A percentile compares a stretch with the other conserved stretches of the same genome.
Conservation (phyloP, 2,329 filamentous ascomycete genomes). For the Ascochyta viciae-villosae region DNA sequence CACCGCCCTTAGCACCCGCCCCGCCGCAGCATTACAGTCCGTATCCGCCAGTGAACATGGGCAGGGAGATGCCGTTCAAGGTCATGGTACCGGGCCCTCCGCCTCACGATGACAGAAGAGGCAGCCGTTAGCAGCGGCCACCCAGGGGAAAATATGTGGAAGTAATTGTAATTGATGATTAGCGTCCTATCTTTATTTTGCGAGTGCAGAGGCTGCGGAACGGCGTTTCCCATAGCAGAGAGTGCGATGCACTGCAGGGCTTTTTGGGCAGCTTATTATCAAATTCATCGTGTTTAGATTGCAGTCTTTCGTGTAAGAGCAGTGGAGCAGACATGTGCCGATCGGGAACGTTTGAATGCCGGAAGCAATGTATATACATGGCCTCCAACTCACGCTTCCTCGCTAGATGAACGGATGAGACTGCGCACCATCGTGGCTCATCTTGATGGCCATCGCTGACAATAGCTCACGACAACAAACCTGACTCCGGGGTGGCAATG, state of each 20-base stretch:
- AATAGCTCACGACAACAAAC: not conserved
- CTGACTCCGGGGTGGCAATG: not conserved
- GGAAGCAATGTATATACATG: not conserved
- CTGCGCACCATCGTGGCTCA: not conserved
- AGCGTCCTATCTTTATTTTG: conserved; percentile 2
- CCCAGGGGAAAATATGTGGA: not conserved
- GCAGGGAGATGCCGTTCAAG: conserved; percentile 39
- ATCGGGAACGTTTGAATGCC: not conserved
- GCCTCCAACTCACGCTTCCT: not conserved
- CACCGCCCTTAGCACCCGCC: conserved; percentile 41
- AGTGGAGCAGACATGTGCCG: not conserved
- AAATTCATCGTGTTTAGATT: not conserved
- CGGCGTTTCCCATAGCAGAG: not conserved
- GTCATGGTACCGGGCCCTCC: conserved; percentile 40
- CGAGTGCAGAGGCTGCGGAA: not conserved
- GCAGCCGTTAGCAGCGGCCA: conserved; percentile 36
- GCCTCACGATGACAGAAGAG: conserved; percentile 30
- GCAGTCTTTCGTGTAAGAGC: not conserved
- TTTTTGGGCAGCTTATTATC: not conserved
- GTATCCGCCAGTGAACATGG: conserved; percentile 30
- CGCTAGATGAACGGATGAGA: not conserved
- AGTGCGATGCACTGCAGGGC: not conserved
- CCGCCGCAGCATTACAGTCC: conserved; percentile 37
- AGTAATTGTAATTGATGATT: conserved; percentile 19
- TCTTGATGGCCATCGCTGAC: not conserved